Conservation (phyloP, 352 stramenopile genomes). For the Phytophthora europaea region DNA sequence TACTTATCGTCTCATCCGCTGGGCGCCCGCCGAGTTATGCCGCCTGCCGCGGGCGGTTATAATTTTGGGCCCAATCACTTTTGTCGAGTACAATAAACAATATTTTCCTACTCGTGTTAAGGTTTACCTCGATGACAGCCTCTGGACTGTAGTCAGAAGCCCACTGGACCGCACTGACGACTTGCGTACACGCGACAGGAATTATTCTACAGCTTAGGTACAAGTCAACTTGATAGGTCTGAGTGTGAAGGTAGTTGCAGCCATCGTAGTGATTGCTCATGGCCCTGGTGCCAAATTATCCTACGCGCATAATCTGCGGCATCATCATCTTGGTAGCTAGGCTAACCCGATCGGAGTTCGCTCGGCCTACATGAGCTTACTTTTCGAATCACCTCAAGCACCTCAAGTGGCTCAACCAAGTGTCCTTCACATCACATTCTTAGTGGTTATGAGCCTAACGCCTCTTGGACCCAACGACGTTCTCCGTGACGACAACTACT, state of each 20-base stretch:
- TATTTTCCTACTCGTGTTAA: no score
- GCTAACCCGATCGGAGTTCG: neutral
- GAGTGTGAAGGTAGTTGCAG: neutral
- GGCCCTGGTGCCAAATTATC: neutral
- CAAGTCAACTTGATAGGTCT: constrained; percentile 1
- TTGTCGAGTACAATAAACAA: no score
- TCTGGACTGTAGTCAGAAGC: neutral
- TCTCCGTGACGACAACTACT: neutral
- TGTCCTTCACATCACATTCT: neutral
- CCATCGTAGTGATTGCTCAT: neutral
- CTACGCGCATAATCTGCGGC: neutral
- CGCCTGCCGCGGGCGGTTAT: no score
- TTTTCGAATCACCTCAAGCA: neutral
- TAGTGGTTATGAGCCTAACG: constrained; percentile 1
- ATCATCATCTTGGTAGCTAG: neutral
- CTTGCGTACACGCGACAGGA: neutral
- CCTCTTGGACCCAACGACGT: neutral
- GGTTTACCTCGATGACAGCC: neutral
- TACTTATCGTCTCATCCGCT: no score
- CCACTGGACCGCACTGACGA: neutral
- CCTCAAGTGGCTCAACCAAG: neutral
- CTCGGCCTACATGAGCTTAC: neutral
- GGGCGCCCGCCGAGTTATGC: no score
- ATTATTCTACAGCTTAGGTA: neutral
- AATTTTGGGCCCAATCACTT: no score